Evolutionary conservation across 1,284 basidiomycete species (phyloP).

Genomic region (Tetrapyrgos nigripes): DNA sequence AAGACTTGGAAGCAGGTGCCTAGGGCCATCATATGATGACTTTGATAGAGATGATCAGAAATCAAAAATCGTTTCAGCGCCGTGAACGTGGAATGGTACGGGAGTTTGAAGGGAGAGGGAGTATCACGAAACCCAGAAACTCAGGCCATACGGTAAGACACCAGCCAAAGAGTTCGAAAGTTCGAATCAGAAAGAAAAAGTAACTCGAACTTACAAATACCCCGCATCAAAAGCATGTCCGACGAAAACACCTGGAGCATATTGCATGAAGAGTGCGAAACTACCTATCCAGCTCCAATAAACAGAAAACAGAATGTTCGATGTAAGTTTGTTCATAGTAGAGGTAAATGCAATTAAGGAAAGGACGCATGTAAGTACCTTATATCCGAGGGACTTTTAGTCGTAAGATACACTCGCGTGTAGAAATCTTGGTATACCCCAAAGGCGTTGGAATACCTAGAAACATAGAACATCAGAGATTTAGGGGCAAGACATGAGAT

Average conservation of each 20-base stretch:
- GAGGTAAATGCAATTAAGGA: neutral
- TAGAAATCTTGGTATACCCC: conserved; percentile 56
- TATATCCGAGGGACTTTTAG: conserved; percentile 51
- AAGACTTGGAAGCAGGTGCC: conserved; percentile 44
- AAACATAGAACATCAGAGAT: neutral
- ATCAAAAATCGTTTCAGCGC: neutral
- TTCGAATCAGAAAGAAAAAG: conserved; percentile 3
- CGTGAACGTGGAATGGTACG: too few relatives aligned
- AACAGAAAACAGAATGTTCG: too few relatives aligned
- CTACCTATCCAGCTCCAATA: conserved; percentile 53
- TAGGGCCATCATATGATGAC: conserved; percentile 42
- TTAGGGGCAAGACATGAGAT: neutral
- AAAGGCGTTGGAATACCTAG: conserved; percentile 46
- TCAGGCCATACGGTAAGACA: too few relatives aligned
- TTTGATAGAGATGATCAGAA: conserved; percentile 18
- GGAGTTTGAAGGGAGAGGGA: too few relatives aligned
- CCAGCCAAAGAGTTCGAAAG: too few relatives aligned
- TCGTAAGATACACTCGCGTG: conserved; percentile 48
- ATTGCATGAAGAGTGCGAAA: conserved; percentile 50
- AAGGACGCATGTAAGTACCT: conserved; percentile 35
- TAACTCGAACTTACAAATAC: conserved; percentile 42
- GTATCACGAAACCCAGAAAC: conserved; percentile 13
- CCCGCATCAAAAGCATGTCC: conserved; percentile 51
- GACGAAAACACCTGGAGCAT: conserved; percentile 44
- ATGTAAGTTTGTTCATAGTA: too few relatives aligned